Evolutionary conservation across 2,329 filamentous ascomycete genomes (phyloP).

Genomic region (Alternaria ventricosa): DNA sequence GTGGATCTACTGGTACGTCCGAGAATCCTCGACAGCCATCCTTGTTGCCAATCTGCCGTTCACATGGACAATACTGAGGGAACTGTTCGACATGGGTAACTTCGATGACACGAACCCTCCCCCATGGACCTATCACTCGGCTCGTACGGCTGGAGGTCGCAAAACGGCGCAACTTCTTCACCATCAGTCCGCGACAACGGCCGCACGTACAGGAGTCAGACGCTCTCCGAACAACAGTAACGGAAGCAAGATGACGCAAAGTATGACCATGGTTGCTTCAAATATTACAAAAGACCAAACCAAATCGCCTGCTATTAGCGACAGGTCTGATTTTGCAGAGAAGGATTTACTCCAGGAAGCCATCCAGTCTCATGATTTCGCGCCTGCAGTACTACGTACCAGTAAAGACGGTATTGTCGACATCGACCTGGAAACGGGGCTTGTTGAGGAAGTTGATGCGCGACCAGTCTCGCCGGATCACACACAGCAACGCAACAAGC

Average conservation of each 20-base stretch:
- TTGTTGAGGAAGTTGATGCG: neutral
- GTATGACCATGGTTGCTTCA: slow-evolving; percentile 21
- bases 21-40: slow-evolving; percentile 39
- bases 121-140: slow-evolving; percentile 39
- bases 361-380: slow-evolving; percentile 26
- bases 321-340: slow-evolving; percentile 14
- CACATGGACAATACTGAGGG: slow-evolving; percentile 59
- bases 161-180: slow-evolving; percentile 23
- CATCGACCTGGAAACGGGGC: slow-evolving; percentile 19
- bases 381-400: slow-evolving; percentile 2
- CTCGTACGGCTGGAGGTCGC: slow-evolving; percentile 33
- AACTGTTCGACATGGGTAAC: slow-evolving; percentile 52
- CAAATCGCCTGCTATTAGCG: slow-evolving; percentile 9
- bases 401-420: neutral
- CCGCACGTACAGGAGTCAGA: slow-evolving; percentile 9
- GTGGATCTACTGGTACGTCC: slow-evolving; percentile 44
- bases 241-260: slow-evolving; percentile 16
- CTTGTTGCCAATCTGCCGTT: slow-evolving; percentile 60
- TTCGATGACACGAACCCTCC: slow-evolving; percentile 41
- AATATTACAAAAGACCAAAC: slow-evolving; percentile 9
- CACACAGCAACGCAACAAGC: neutral
- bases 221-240: slow-evolving; percentile 9
- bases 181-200: slow-evolving; percentile 12
- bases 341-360: slow-evolving; percentile 13
- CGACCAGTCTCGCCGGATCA: slow-evolving; percentile 11